A percentile compares a stretch with the other conserved stretches of the same genome.
These are phyloP conservation scores for Letharia columbiana DNA, from an alignment of 495 filamentous ascomycete species.

Conservation along the genomic window DNA sequence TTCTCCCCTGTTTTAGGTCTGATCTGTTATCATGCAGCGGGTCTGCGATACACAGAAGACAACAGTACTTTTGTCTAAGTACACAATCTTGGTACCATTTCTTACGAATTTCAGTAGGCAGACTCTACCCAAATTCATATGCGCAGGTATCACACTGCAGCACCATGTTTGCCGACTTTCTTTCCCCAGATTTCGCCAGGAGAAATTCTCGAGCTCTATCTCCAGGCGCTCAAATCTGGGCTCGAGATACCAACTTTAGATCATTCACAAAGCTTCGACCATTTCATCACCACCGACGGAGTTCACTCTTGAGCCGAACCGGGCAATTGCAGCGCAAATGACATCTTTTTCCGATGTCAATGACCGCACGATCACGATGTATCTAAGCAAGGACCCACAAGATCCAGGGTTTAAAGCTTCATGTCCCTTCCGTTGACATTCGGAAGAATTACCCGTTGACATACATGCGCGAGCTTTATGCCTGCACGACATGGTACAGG, in stretches of 20 bases:
- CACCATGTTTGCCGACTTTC: background rate
- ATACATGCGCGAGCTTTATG: background rate
- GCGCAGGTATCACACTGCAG: background rate
- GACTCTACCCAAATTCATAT: background rate
- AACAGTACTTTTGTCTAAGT: background rate
- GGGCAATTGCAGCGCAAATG: constrained; percentile 13
- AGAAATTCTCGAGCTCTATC: constrained; percentile 5
- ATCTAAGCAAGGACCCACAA: background rate
- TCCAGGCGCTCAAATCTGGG: constrained; percentile 9
- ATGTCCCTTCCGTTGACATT: background rate
- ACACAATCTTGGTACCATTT: background rate
- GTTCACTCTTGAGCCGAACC: background rate
- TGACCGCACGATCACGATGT: constrained; percentile 3
- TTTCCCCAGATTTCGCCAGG: constrained; percentile 15
- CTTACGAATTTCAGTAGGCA: too few species aligned
- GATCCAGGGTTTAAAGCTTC: background rate
- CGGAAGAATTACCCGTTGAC: background rate
- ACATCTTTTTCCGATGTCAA: background rate
- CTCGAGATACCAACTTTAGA: background rate
- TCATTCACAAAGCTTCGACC: background rate
- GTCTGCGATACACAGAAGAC: background rate
- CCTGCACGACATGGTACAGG: background rate
- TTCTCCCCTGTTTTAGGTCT: background rate
- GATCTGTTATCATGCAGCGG: background rate
- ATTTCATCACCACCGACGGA: background rate